Base-by-base conservation (phyloP, 164 flowering plant genomes). In the Dillenia turbinata region DNA sequence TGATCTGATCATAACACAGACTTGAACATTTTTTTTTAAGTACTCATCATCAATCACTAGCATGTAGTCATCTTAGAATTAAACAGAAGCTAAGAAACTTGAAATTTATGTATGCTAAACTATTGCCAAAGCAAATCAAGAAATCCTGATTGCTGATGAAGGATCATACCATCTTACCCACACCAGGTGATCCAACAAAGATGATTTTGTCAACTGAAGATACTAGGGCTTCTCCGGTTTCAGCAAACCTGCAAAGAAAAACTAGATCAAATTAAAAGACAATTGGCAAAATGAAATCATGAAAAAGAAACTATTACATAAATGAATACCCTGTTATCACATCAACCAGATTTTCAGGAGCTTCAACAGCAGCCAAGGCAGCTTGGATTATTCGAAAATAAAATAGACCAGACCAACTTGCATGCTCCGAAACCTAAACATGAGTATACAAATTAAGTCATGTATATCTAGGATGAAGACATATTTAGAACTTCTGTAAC, bases 391-490 rank as follows among this genome's bases (percentile, higher is more conserved):
- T 91, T 56, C 88, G 83, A 56, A 76, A 64, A 73, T 94, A 94
- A 79, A 91, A 94, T 74, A 90, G 86, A 52, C 97, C 98, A 49
- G 98, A 94, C 97, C 98, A 94, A 73, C 97, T 94, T 59, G 98
- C 98, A 83, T 91, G 88, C 73, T 94, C 98, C 63, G 98, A 94
- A 64, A 94, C 95, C 98, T 94, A 65, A 63, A 81, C 49, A 48
- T 17, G 70, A 62, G 44, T 16, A 65, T 56, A 66, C 46, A 61
- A 15, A 15, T 33, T 33, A 5, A 33, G 40, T 33, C 40, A 33
- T 33, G 40, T 33, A 33, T 33, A 33, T 33, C 40, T 33, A 33
- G 40, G 7, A 33, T 33, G 40, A 33, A 33, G 40, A 33, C 7
- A 33, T 33, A 33, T 33, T 4, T 33, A 33, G 40, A 33, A 33